phyloP scores from a whole-genome alignment of 202 grass and related monocot genomes.

The Schoenoplectus triqueter region DNA sequence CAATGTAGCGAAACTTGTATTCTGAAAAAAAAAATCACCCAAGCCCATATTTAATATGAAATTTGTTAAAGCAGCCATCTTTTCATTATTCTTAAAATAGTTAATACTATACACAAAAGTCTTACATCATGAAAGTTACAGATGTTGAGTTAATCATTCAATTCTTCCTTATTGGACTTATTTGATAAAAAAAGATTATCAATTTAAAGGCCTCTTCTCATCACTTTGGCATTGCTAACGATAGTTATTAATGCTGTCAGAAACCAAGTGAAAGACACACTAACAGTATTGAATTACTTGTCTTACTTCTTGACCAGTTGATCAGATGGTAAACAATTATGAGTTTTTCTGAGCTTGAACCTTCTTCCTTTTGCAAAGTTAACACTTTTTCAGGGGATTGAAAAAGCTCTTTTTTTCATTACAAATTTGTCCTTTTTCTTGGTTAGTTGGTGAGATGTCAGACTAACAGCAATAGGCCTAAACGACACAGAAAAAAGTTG shows the following conservation, averaged over 20 bases:
- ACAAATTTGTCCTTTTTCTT: neutral
- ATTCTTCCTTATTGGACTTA: neutral
- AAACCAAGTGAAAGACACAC: neutral
- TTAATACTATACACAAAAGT: too few species aligned
- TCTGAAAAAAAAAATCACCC: neutral
- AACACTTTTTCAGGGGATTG: constrained; percentile 18
- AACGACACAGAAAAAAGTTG: neutral
- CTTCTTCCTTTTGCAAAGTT: constrained; percentile 2
- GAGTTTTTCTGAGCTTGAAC: neutral
- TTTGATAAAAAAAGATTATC: neutral
- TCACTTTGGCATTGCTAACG: constrained; percentile 8
- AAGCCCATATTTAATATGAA: neutral
- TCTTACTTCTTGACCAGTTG: neutral
- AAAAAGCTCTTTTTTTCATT: neutral
- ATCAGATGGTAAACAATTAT: neutral
- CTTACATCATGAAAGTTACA: too few species aligned
- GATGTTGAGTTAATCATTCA: too few species aligned
- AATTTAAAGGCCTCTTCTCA: neutral
- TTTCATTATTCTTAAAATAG: neutral
- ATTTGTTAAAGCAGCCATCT: neutral
- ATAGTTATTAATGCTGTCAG: neutral
- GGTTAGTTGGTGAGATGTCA: constrained; percentile 19
- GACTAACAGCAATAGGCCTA: neutral
- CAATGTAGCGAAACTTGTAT: neutral
- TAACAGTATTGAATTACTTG: neutral